Evolutionary conservation across 192 early-diverging fungal species (phyloP), one percentile per base, ranked within the genome.

Genomic region (Gryganskiella cystojenkinii): DNA sequence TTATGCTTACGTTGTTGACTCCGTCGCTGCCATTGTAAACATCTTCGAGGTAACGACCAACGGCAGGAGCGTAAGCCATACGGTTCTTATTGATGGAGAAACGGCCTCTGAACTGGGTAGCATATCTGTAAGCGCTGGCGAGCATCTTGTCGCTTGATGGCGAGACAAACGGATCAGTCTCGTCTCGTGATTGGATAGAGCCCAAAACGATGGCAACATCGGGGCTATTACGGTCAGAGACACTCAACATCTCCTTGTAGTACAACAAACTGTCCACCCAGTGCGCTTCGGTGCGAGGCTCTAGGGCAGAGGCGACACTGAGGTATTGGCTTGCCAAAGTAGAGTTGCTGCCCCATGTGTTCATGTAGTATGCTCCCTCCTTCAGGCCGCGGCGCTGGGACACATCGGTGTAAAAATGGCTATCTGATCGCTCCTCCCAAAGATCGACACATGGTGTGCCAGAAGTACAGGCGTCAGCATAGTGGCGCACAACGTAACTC

Each of bases 21-120:
- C n/a, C n/a, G 13, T 82, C 88, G 34, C 84, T 75, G 30, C 93
- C 93, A 56, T 94, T 75, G 51, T 95, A 95, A 19, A 81, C 79
- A 79, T 95, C 94, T 70, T 91, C 94, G 1, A 86, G 80, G 60
- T 95, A 95, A 33, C 94, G 64, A 14, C 93, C 94, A 27, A 91
- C 82, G 0, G 89, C 92, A 15, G 81, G 83, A 17, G 83, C 91
- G 10, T 82, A 40, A 3, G 61, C 62, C 14, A 49, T 10, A 40
- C 44, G 28, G 19, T 54, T 27, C 0, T 33, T 37, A 79, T 91
- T 92, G 70, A 92, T 62, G n/a, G 76, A 27, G 64, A 83, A 90
- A 10, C 83, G 61, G 13, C 51, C 44, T 24, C 63, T 52, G 51
- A 90, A 82, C 6, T 44, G 22, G 0, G 40, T 37, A 33, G 70